Evolutionary conservation across 202 grass and related monocot species (phyloP).

Genomic region (Hordeum pubiflorum): DNA sequence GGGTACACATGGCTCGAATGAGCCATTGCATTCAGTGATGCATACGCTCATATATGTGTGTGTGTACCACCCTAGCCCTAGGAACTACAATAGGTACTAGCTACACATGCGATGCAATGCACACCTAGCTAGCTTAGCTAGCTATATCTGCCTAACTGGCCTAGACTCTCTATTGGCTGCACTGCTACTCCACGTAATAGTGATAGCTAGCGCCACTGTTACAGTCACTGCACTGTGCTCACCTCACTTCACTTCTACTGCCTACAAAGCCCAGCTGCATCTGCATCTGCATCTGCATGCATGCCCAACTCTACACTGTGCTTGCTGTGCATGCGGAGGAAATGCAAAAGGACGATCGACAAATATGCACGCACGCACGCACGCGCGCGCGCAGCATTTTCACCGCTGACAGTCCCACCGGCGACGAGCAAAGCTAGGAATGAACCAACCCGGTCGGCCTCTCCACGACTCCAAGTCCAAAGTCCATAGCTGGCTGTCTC

Average conservation of each 20-base stretch:
- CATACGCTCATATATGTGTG: not conserved
- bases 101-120: not conserved
- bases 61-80: not conserved
- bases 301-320: not conserved
- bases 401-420: not conserved
- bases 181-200: not conserved
- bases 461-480: not conserved
- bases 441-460: not conserved
- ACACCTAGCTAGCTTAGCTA: not conserved
- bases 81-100: not conserved
- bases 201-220: not conserved
- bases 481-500: not conserved
- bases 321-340: not conserved
- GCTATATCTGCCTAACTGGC: not conserved
- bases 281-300: not conserved
- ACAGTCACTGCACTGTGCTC: not conserved
- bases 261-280: not conserved
- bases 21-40: not conserved
- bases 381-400: not conserved
- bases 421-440: not conserved
- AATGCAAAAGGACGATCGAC: not conserved
- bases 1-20: not conserved
- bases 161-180: not conserved
- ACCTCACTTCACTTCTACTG: not conserved
- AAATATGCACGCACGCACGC: not conserved